A percentile compares a stretch with the other conserved stretches of the same genome.
Conservation (phyloP, 768 basidiomycete genomes). For the Dendrothele bispora region DNA sequence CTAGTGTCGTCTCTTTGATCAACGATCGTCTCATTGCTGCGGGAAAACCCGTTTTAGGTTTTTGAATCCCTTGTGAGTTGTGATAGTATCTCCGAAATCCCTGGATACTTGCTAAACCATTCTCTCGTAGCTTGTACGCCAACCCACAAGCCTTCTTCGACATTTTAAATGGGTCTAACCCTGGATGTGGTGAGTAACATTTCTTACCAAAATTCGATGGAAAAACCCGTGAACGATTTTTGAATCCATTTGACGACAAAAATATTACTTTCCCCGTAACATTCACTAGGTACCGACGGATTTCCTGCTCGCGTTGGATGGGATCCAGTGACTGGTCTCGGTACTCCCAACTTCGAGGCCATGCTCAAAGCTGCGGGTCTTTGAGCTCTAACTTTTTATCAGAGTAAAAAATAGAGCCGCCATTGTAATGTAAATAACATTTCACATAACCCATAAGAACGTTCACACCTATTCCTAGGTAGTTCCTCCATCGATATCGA, state of each 20-base stretch:
- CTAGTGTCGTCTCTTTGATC: constrained; percentile 36
- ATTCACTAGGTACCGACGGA: too few relatives aligned
- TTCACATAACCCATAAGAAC: too few relatives aligned
- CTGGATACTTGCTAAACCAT: too few relatives aligned
- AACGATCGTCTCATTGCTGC: background rate
- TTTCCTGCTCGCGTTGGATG: background rate
- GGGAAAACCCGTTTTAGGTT: constrained; percentile 1
- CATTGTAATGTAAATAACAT: too few relatives aligned
- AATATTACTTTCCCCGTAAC: too few relatives aligned
- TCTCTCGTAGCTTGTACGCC: constrained; percentile 1
- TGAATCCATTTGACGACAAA: too few relatives aligned
- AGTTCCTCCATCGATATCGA: too few relatives aligned
- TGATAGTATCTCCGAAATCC: too few relatives aligned
- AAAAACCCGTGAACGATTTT: background rate
- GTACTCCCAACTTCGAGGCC: background rate
- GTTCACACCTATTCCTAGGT: too few relatives aligned
- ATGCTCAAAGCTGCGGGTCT: background rate
- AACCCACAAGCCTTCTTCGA: constrained; percentile 3
- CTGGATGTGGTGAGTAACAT: constrained; percentile 1
- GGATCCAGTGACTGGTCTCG: constrained; percentile 24
- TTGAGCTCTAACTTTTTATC: too few relatives aligned
- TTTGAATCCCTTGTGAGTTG: constrained; percentile 1
- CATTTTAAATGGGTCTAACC: background rate
- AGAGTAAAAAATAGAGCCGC: too few relatives aligned
- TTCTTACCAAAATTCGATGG: background rate